These are phyloP conservation scores for Chlamydomonas asymmetrica DNA, from an alignment of 139 green algal species.

Conservation along the genomic window DNA sequence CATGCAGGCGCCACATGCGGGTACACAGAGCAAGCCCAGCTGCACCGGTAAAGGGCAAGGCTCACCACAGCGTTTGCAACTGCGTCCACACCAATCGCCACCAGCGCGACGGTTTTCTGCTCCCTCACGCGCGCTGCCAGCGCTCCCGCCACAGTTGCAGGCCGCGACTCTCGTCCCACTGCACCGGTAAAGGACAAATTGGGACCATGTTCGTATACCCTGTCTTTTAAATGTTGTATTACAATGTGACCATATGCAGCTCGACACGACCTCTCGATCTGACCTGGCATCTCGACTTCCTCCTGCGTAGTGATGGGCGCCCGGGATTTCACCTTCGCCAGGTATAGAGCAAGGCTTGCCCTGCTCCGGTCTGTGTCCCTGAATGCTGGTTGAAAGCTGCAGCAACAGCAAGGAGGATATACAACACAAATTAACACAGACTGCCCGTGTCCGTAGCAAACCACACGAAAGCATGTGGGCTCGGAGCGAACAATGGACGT, in stretches of 20 bases:
- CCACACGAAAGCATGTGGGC: too few species aligned
- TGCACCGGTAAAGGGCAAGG: too few species aligned
- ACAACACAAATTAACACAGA: background rate
- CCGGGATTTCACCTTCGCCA: conserved; percentile 36
- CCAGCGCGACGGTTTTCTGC: conserved; percentile 7
- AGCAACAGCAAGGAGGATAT: background rate
- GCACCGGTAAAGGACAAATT: too few species aligned
- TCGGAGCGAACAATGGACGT: too few species aligned
- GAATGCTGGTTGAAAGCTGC: conserved; percentile 56
- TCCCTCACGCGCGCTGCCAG: conserved; percentile 54
- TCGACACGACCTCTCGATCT: too few species aligned
- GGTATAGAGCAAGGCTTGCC: conserved; percentile 53
- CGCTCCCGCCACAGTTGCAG: conserved; percentile 39
- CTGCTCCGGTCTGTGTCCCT: conserved; percentile 42
- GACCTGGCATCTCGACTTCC: conserved; percentile 33
- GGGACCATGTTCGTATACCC: background rate
- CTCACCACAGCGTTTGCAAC: conserved; percentile 48
- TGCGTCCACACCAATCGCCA: conserved; percentile 49
- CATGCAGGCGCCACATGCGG: too few species aligned
- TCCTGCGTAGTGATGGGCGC: conserved; percentile 16
- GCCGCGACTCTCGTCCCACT: too few species aligned
- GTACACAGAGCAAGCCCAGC: too few species aligned
- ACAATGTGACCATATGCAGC: too few species aligned
- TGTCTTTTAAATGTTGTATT: too few species aligned
- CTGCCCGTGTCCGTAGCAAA: too few species aligned